Percentiles rank a stretch among this genome's conserved stretches.
phyloP scores from a whole-genome alignment of 164 flowering plant species.

The Warburgia ugandensis region DNA sequence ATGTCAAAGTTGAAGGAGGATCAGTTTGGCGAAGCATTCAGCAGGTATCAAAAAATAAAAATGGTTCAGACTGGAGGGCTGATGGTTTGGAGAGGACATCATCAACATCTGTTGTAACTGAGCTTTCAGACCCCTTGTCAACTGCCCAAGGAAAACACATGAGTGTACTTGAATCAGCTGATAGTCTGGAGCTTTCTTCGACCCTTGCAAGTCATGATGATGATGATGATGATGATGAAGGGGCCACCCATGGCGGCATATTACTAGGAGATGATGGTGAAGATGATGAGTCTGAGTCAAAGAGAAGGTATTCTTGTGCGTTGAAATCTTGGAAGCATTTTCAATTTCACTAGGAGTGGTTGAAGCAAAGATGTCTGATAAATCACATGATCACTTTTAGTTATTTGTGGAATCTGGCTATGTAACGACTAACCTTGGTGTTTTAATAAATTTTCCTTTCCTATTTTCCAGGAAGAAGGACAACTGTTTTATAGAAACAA shows the following conservation, averaged over 20 bases:
- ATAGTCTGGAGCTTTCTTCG: slow-evolving; percentile 59
- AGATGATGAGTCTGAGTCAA: slow-evolving; percentile 59
- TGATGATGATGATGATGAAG: slow-evolving; percentile 56
- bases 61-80: slow-evolving; percentile 32
- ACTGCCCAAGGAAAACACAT: slow-evolving; percentile 31
- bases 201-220: slow-evolving; percentile 51
- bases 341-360: too few relatives aligned
- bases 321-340: too few relatives aligned
- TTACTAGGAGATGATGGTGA: slow-evolving; percentile 48
- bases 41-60: slow-evolving; percentile 33
- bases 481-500: slow-evolving; percentile 35
- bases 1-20: slow-evolving; percentile 38
- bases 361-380: too few relatives aligned
- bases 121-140: slow-evolving; percentile 48
- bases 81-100: slow-evolving; percentile 55
- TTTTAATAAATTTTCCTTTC: not conserved
- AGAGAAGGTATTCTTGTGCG: too few relatives aligned
- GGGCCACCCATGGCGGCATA: slow-evolving; percentile 43
- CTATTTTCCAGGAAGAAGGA: slow-evolving; percentile 49
- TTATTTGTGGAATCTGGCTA: too few relatives aligned
- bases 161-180: slow-evolving; percentile 38
- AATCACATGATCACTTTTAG: too few relatives aligned
- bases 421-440: too few relatives aligned
- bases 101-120: slow-evolving; percentile 53
- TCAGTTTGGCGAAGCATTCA: slow-evolving; percentile 38